phyloP scores from a whole-genome alignment of 2,329 filamentous ascomycete species.

The Fusarium napiforme region DNA sequence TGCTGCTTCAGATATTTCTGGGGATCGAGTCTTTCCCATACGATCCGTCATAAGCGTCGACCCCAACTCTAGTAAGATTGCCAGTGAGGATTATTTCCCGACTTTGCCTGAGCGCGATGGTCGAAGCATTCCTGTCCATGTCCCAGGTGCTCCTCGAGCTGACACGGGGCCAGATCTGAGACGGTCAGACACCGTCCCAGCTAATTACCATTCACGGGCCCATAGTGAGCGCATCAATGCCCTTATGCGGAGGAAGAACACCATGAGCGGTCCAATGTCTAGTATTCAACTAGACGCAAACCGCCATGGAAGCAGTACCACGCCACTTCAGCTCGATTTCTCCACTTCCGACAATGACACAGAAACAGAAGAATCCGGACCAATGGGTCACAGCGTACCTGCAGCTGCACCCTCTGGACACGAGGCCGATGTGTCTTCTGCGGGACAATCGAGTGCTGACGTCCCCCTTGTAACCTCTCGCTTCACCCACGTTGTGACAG shows the following conservation, averaged over 20 bases:
- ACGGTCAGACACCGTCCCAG: constrained; percentile 43
- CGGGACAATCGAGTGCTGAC: constrained; percentile 41
- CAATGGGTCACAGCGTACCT: background rate
- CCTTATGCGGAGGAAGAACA: constrained; percentile 48
- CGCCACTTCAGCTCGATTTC: constrained; percentile 50
- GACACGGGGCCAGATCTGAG: constrained; percentile 46
- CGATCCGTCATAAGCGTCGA: constrained; percentile 81
- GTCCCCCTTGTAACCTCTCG: constrained; percentile 72
- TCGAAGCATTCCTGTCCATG: constrained; percentile 46
- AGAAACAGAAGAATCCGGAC: constrained; percentile 47
- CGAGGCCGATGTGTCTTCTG: constrained; percentile 34
- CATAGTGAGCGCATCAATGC: constrained; percentile 36
- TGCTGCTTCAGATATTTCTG: constrained; percentile 51
- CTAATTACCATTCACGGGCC: constrained; percentile 33
- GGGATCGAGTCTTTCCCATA: constrained; percentile 81
- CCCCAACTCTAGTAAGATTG: constrained; percentile 56
- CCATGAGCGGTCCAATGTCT: constrained; percentile 53
- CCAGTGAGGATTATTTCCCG: constrained; percentile 54
- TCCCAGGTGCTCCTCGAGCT: constrained; percentile 45
- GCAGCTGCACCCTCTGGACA: background rate
- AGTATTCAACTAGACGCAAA: constrained; percentile 59
- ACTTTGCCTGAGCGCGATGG: constrained; percentile 48
- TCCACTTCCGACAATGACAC: constrained; percentile 48
- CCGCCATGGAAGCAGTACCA: constrained; percentile 49
- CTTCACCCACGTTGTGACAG: constrained; percentile 81